Evolutionary conservation across 2,329 filamentous ascomycete genomes (phyloP).

Genomic region (Anthostomella pinea): DNA sequence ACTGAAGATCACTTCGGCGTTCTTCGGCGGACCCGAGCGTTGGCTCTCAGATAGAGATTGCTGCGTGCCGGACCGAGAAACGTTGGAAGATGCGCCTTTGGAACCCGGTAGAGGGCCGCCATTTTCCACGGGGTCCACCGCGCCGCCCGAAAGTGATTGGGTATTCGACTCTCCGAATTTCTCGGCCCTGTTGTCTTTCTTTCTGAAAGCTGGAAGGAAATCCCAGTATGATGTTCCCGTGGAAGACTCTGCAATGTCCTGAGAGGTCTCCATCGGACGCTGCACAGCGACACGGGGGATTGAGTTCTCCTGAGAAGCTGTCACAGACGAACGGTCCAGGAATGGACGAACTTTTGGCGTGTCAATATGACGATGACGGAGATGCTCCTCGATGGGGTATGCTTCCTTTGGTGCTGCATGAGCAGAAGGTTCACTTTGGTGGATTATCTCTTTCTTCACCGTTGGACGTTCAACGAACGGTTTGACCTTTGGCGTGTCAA

Average conservation of each 20-base stretch:
- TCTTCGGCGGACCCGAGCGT: too few relatives aligned
- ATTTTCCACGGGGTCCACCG: neutral
- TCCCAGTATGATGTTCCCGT: constrained; percentile 25
- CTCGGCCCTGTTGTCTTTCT: constrained; percentile 6
- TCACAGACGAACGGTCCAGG: constrained; percentile 5
- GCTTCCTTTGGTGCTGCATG: neutral
- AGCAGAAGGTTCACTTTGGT: neutral
- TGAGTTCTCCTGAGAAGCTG: constrained; percentile 6
- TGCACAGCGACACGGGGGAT: constrained; percentile 5
- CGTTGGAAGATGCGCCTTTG: constrained; percentile 3
- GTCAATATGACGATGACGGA: constrained; percentile 10
- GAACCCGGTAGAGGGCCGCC: constrained; percentile 1
- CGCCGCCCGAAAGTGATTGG: too few relatives aligned
- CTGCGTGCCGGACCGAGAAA: constrained; percentile 9
- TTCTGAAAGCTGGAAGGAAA: constrained; percentile 19
- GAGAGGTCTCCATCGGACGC: neutral
- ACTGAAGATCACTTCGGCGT: too few relatives aligned
- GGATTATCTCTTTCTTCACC: constrained; percentile 5
- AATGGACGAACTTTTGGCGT: constrained; percentile 20
- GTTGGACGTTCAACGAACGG: constrained; percentile 2
- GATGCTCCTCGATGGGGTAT: constrained; percentile 10
- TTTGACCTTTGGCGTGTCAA: constrained; percentile 17
- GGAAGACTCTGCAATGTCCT: constrained; percentile 8
- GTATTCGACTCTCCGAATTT: neutral
- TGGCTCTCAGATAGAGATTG: constrained; percentile 12